These are phyloP conservation scores for Meripilus lineatus DNA, from an alignment of 1,284 basidiomycete genomes.

Conservation along the genomic window DNA sequence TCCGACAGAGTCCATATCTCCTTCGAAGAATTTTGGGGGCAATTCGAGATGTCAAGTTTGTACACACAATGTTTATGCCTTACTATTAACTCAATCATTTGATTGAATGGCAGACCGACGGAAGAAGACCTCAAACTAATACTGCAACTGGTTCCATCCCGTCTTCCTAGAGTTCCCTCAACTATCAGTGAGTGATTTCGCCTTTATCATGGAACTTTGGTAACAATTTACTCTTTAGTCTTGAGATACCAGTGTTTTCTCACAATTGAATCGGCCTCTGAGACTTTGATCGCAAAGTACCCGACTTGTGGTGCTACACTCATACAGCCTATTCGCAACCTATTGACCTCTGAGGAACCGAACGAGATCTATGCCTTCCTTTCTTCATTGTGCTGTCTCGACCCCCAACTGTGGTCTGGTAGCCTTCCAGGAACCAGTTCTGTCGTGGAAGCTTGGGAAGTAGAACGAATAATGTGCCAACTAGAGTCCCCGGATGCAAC, in stretches of 20 bases:
- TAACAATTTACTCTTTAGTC: slow-evolving; percentile 11
- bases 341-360: slow-evolving; percentile 49
- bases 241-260: slow-evolving; percentile 39
- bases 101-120: slow-evolving; percentile 15
- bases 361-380: slow-evolving; percentile 65
- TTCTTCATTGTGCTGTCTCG: slow-evolving; percentile 52
- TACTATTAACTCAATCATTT: background rate
- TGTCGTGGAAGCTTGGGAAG: slow-evolving; percentile 61
- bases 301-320: slow-evolving; percentile 27
- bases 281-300: slow-evolving; percentile 26
- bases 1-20: no score
- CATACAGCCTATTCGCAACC: slow-evolving; percentile 45
- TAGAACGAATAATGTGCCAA: slow-evolving; percentile 61
- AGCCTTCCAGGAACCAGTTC: slow-evolving; percentile 41
- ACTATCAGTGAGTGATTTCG: slow-evolving; percentile 13
- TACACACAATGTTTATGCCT: no score
- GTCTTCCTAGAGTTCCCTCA: background rate
- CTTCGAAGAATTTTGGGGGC: no score
- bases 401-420: slow-evolving; percentile 63
- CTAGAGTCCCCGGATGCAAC: slow-evolving; percentile 52
- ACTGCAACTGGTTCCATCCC: background rate
- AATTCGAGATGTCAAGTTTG: no score
- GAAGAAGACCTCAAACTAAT: slow-evolving; percentile 21
- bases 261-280: slow-evolving; percentile 31
- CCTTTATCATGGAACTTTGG: no score